phyloP scores from a whole-genome alignment of 331 rosid genomes.

The Erythrophleum ivorense region DNA sequence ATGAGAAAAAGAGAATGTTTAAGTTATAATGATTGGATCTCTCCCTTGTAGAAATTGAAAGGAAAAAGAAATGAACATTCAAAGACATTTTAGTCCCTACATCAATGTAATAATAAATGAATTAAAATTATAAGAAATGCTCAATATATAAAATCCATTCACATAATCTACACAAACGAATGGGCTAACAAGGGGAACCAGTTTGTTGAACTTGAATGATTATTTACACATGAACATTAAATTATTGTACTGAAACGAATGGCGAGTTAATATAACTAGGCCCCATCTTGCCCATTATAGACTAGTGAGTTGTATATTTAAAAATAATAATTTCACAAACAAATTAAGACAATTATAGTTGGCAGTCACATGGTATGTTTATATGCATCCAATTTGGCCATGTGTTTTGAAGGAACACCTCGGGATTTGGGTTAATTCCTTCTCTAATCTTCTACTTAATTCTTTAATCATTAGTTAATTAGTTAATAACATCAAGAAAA shows the following conservation, averaged over 20 bases:
- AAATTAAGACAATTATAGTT: constrained; percentile 34
- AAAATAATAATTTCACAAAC: background rate
- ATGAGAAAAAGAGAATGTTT: too few relatives aligned
- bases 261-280: constrained; percentile 21
- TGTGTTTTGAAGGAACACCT: constrained; percentile 45
- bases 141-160: background rate
- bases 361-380: constrained; percentile 61
- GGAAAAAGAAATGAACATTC: too few relatives aligned
- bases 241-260: constrained; percentile 14
- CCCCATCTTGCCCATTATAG: constrained; percentile 18
- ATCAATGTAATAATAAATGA: too few relatives aligned
- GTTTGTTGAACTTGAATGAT: background rate
- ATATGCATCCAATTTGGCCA: constrained; percentile 40
- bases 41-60: too few relatives aligned
- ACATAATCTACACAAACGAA: too few relatives aligned
- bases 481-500: background rate
- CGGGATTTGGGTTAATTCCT: constrained; percentile 5
- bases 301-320: constrained; percentile 7
- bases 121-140: background rate
- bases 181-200: background rate
- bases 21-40: too few relatives aligned
- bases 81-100: too few relatives aligned
- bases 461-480: background rate
- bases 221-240: background rate
- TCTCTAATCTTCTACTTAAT: background rate